Conservation (phyloP, 2,329 filamentous ascomycete genomes). For the Scedosporium aurantiacum region DNA sequence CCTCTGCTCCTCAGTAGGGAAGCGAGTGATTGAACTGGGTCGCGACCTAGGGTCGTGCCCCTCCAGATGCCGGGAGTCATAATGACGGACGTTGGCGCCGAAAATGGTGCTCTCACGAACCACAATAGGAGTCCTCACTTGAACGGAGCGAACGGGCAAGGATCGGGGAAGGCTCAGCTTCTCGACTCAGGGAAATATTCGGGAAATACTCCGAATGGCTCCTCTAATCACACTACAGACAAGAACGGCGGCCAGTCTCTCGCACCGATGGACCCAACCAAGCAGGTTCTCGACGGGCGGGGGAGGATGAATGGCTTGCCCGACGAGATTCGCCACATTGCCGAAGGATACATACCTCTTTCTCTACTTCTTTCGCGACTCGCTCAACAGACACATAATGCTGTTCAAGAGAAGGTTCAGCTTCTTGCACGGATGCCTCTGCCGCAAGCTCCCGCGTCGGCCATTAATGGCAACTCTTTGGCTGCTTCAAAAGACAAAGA, state of each 20-base stretch:
- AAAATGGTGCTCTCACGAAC: constrained; percentile 42
- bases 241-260: constrained; percentile 10
- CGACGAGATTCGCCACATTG: constrained; percentile 59
- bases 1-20: neutral
- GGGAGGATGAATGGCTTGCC: constrained; percentile 46
- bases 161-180: neutral
- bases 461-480: constrained; percentile 38
- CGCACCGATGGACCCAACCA: constrained; percentile 9
- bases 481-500: constrained; percentile 14
- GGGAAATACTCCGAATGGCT: neutral
- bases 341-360: constrained; percentile 64
- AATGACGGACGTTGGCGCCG: constrained; percentile 44
- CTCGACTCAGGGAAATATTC: neutral
- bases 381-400: constrained; percentile 73
- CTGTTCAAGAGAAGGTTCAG: constrained; percentile 58
- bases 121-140: constrained; percentile 38
- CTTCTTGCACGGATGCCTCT: constrained; percentile 60
- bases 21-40: neutral
- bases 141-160: constrained; percentile 23
- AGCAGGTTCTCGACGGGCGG: constrained; percentile 14
- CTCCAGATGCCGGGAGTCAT: constrained; percentile 39
- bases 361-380: constrained; percentile 65
- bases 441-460: constrained; percentile 27
- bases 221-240: neutral
- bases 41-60: neutral